Evolutionary conservation across 2,329 filamentous ascomycete genomes (phyloP), one percentile per base, ranked within the genome.

Genomic region (Tolypocladium tropicale): DNA sequence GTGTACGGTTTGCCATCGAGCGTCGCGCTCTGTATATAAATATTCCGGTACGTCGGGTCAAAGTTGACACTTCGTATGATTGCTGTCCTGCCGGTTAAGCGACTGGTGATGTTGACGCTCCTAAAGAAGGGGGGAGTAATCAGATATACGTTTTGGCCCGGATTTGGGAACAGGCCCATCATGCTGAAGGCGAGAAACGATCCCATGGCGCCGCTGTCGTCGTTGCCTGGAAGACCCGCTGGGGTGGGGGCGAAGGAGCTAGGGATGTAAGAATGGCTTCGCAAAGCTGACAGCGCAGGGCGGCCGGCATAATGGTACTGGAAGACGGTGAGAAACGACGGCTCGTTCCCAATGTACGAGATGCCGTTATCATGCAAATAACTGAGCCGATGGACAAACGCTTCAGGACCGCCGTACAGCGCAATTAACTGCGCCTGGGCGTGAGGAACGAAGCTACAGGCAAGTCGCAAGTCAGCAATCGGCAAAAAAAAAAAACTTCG

Each of bases 141-240:
- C n/a, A 89, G 77, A 60, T 89, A 89, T 0, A 88, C 83, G 59
- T 88, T 73, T 62, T 89, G 85, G 0, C 85, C 85, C 0, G 83
- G 77, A 46, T 87, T 83, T 0, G 86, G 86, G 67, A 85, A 89
- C 7, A 89, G 69, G 0, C 86, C 86, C 73, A 89, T 80, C 85
- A 89, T 88, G 28, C 78, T 74, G 1, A 89, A 78, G 0, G 81
- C 82, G 0, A 83, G 72, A 58, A 88, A 89, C 0, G 79, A 79
- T 21, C 84, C 85, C 84, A 89, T 88, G 0, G 86, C 83, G 4
- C 86, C 86, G 51, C 77, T 79, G 65, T 89, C 86, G 57, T 89
- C 85, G 64, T 89, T 89, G 0, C 86, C 86, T 0, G 86, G 84
- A 9, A 89, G 78, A 0, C 85, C 86, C 2, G 70, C 71, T 0